Evolutionary conservation across 1,284 basidiomycete species (phyloP), one percentile per base, ranked within the genome.

Genomic region (Prillingera fragicola): DNA sequence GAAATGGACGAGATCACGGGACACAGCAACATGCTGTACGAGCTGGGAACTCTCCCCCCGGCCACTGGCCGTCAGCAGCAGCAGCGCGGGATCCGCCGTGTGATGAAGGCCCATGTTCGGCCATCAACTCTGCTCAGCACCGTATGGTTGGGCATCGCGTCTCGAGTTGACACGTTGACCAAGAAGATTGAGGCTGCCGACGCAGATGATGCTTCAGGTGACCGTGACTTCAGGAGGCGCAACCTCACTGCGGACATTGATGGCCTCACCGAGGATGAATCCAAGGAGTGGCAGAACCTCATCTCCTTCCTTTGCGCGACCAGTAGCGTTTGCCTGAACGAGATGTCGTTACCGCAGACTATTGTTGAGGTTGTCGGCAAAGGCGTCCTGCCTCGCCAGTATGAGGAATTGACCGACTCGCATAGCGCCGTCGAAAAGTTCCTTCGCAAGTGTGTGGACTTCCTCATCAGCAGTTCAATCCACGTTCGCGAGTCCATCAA

Each of bases 221-320:
- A 54, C 12, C 50, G 56, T 9, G 57, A 60, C 15, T n/a, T n/a
- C n/a, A 43, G 56, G 8, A 49, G 63, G 4, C 44, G 60, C 13
- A 58, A 49, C 22, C 44, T 65, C 33, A 55, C 57, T 2, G 59
- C 52, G 2, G 63, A 64, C 24, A 63, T 66, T 23, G 63, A 62
- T 4, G 65, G 63, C 6, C 47, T 67, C 18, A 41, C 40, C n/a
- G 56, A 63, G 82, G 86, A 89, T 15, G 78, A 82, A 50, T 79
- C 82, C 32, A 78, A 77, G 47, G 65, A 89, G 55, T 95, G 90
- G 90, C 84, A 89, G 61, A 90, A 94, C 65, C 74, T 89, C 18
- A 84, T 86, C 0, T 74, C 88, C 22, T 87, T 87, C 67, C 71
- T 94, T 32, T 81, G 85, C 14, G 80, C 86, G 1, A 79, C 85